Base-by-base conservation (phyloP, 164 flowering plant species). In the Magnolia officinalis region DNA sequence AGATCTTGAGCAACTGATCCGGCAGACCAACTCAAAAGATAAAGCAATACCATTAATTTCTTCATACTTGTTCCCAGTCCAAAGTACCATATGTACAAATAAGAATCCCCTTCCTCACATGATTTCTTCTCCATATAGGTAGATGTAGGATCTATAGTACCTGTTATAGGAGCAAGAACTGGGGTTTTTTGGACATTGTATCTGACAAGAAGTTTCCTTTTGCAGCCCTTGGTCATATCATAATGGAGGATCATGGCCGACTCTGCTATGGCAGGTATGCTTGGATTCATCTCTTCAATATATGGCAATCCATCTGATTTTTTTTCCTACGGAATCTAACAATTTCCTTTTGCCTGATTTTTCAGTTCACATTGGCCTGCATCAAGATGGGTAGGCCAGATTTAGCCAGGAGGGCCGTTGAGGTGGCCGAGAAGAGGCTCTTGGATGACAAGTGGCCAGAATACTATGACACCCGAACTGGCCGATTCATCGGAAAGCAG, bases 161-260 rank as follows among this genome's bases (percentile, higher is more conserved):
- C 61, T 55, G 18, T 55, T 55, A 2, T 37, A 16, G 61, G 61
- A 55, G 13, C 2, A 55, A 11, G 13, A 1, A 16, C 61, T 55
- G 13, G 18, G 61, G 14, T 55, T 55, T 37, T 37, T 14, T 8
- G 21, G 73, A 9, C 37, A 50, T 20, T 50, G 26, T 3, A 50
- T 9, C 72, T 55, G 72, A 75, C 66, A 1, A 37, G 8, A 16
- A 55, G 21, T 37, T 13, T 23, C 10, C 49, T 81, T 19, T 79
- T 88, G 79, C 91, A 94, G 98, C 59, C 91, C 98, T 31, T 94
- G 96, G 98, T 94, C 98, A 49, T 94, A 94, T 85, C 98, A 94
- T 68, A 94, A 94, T 82, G 94, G 97, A 67, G 98, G 98, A 71
- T 94, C 97, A 58, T 94, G 98, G 98, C 97, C 98, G 14, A 92